Percentiles rank a stretch among this genome's conserved stretches.
phyloP scores from a whole-genome alignment of 2,329 filamentous ascomycete genomes.

The Madurella fahalii region DNA sequence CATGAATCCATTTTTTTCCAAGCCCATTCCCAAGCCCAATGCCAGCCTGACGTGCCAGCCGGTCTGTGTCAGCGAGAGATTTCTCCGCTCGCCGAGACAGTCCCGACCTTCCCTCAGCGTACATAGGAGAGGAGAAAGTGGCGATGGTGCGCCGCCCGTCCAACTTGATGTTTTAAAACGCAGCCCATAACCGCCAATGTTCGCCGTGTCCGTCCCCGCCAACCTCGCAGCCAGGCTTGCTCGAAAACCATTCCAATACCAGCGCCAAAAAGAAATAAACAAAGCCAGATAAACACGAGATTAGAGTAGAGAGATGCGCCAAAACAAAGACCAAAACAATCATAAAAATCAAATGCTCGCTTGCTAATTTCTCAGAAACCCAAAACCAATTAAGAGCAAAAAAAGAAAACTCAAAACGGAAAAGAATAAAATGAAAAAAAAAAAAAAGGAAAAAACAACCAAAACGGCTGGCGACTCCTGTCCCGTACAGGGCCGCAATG shows the following conservation, averaged over 20 bases:
- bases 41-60: slow-evolving; percentile 6
- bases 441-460: slow-evolving; percentile 32
- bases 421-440: slow-evolving; percentile 22
- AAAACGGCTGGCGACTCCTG: slow-evolving; percentile 27
- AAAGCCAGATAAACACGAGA: slow-evolving; percentile 27
- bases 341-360: slow-evolving; percentile 36
- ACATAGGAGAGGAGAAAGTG: slow-evolving; percentile 18
- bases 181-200: slow-evolving; percentile 15
- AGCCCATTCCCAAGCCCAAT: slow-evolving; percentile 12
- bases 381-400: slow-evolving; percentile 1
- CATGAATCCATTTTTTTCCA: slow-evolving; percentile 2
- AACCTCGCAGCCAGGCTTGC: slow-evolving; percentile 24
- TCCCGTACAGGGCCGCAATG: slow-evolving; percentile 18
- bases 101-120: slow-evolving; percentile 5
- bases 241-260: slow-evolving; percentile 19
- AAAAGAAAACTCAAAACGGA: background rate
- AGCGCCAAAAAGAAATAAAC: slow-evolving; percentile 26
- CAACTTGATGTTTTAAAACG: slow-evolving; percentile 12
- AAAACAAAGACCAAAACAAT: slow-evolving; percentile 31
- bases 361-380: slow-evolving; percentile 25
- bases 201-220: slow-evolving; percentile 23
- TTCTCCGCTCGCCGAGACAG: slow-evolving; percentile 20
- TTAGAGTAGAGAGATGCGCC: slow-evolving; percentile 18
- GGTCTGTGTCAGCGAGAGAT: slow-evolving; percentile 17
- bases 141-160: slow-evolving; percentile 10